These are phyloP conservation scores for Phytophthora uliginosa DNA, from an alignment of 352 stramenopile genomes.

Conservation along the genomic window DNA sequence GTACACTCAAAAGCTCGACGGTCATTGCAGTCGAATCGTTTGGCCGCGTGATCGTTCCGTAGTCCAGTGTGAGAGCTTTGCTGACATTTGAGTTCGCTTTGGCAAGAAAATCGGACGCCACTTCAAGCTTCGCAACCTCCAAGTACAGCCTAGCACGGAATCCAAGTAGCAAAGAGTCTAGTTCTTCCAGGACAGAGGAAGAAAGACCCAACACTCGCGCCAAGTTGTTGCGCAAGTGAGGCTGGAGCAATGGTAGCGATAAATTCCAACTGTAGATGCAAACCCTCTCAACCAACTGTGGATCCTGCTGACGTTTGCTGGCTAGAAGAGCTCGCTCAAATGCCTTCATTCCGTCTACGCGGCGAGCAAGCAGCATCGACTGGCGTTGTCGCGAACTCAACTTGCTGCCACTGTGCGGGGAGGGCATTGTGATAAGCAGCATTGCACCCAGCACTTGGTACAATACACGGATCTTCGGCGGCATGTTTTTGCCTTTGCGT, in stretches of 20 bases:
- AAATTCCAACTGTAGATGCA: conserved; percentile 90
- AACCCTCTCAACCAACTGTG: conserved; percentile 82
- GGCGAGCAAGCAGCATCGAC: conserved; percentile 46
- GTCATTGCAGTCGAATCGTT: conserved; percentile 30
- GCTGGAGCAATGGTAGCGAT: conserved; percentile 81
- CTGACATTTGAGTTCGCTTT: conserved; percentile 77
- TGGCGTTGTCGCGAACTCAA: conserved; percentile 48
- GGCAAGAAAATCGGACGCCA: conserved; percentile 85
- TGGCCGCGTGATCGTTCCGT: conserved; percentile 36
- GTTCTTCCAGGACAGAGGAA: conserved; percentile 70
- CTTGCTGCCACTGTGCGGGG: conserved; percentile 11
- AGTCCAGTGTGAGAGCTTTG: conserved; percentile 77
- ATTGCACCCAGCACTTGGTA: conserved; percentile 68
- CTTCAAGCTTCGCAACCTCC: conserved; percentile 89
- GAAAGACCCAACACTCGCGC: conserved; percentile 77
- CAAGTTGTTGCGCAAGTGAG: conserved; percentile 73
- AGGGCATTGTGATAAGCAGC: conserved; percentile 42
- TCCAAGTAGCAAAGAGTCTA: conserved; percentile 83
- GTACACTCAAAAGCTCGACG: conserved; percentile 25
- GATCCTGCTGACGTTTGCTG: conserved; percentile 78
- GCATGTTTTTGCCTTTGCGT: conserved; percentile 64
- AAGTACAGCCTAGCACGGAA: conserved; percentile 86
- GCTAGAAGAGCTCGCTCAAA: conserved; percentile 85
- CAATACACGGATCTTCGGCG: conserved; percentile 54
- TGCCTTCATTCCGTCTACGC: conserved; percentile 79